Base-by-base conservation (phyloP, 129 eudicot species). In the Flaveria bidentis region DNA sequence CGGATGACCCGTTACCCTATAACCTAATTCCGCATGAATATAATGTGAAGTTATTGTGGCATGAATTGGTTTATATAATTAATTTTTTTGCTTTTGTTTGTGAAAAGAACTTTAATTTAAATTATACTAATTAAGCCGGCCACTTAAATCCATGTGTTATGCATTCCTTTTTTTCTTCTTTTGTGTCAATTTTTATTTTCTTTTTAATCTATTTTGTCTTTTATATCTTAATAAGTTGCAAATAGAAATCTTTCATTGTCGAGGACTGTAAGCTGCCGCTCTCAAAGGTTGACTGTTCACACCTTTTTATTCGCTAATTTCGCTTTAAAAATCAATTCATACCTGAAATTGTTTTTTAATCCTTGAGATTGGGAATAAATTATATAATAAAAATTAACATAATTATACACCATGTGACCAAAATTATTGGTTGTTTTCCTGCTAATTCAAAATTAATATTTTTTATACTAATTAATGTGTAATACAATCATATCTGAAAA, bases 281-380 rank as follows among this genome's bases (percentile, higher is more conserved):
- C 67, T 61, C 67, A 61, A 3, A 26, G 67, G 67, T 61, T 61
- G 67, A 61, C 67, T 28, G 44, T 61, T 26, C 67, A 61, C 67
- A 61, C 42, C n/a, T 4, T 61, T 50, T 22, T 58, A 2, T 23
- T 23, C 65, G 36, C 65, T 58, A 11, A 11, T 58, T 26, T 26
- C 18, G 10, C 1, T 61, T 61, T 28, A 61, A 61, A 26, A 26
- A 26, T 58, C 65, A 23, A 58, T 61, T 61, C 67, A 28, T 13
- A 26, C 44, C 7, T 26, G 18, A 26, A 61, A 61, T 12, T 5
- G 2, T 11, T 3, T 47, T 14, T 25, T 25, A 26, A 61, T 61
- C 18, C 2, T 61, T 3, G 18, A 26, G 42, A 61, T 61, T 4
- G 67, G 39, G n/a, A 26, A 61, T 28, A 26, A 3, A 25, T 25